Percentiles rank a stretch among this genome's conserved stretches.
Conservation (phyloP, 495 filamentous ascomycete genomes). For the Pseudoneurospora amorphoporcata region DNA sequence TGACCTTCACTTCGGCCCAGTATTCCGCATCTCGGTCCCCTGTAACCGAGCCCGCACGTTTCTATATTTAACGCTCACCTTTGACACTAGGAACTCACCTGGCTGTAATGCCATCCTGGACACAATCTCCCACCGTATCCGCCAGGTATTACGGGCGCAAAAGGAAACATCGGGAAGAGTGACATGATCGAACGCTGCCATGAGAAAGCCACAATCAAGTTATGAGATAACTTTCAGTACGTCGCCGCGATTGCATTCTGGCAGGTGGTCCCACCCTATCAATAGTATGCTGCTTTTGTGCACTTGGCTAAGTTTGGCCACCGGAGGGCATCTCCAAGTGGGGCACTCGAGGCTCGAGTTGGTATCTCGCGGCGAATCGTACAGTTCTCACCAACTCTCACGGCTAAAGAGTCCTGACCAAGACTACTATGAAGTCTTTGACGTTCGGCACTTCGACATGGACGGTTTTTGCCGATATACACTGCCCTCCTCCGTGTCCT, state of each 20-base stretch:
- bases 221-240: background rate
- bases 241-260: background rate
- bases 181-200: background rate
- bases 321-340: background rate
- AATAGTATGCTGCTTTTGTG: background rate
- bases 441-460: background rate
- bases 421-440: background rate
- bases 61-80: background rate
- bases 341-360: background rate
- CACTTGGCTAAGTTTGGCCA: background rate
- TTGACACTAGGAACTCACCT: background rate
- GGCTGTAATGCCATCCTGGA: background rate
- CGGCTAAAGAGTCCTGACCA: background rate
- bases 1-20: background rate
- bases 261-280: background rate
- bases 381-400: background rate
- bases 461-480: background rate
- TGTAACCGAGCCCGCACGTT: background rate
- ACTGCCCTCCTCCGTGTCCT: background rate
- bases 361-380: background rate
- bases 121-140: background rate
- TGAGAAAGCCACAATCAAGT: background rate
- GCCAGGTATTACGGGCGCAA: background rate
- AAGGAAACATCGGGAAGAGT: background rate
- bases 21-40: background rate